Conservation (phyloP, 2,329 filamentous ascomycete species). For the Coleophoma crateriformis region DNA sequence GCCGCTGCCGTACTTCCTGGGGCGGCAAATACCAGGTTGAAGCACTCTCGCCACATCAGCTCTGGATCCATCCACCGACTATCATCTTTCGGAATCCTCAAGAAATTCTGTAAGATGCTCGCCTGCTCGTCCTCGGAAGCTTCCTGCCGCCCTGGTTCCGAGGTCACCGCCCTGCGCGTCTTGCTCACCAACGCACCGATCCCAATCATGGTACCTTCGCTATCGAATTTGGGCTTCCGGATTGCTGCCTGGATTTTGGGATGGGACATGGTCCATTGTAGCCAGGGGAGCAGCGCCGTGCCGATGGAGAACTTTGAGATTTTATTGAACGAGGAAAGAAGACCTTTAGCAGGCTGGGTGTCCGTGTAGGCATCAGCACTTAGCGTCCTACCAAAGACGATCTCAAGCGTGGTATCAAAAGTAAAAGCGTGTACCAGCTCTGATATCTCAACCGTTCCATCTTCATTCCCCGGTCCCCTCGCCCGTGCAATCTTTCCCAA, state of each 20-base stretch:
- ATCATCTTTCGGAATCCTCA: background rate
- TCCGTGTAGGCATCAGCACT: background rate
- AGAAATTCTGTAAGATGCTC: background rate
- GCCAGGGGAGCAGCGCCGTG: background rate
- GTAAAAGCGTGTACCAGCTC: slow-evolving; percentile 1
- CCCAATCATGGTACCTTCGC: background rate
- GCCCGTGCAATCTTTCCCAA: background rate
- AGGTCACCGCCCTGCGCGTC: background rate
- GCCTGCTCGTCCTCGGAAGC: background rate
- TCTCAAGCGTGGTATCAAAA: slow-evolving; percentile 4
- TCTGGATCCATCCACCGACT: slow-evolving; percentile 1
- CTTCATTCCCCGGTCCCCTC: background rate
- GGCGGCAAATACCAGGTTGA: slow-evolving; percentile 2
- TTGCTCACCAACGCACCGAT: background rate
- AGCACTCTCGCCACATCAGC: background rate
- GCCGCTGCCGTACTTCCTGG: slow-evolving; percentile 3
- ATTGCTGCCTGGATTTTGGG: background rate
- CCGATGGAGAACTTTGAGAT: background rate
- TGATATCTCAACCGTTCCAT: background rate
- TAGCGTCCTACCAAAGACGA: slow-evolving; percentile 3
- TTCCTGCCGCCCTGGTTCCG: background rate
- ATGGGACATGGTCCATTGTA: background rate
- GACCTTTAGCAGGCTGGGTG: background rate
- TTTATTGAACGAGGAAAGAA: background rate
- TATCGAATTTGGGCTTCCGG: slow-evolving; percentile 1